These are phyloP conservation scores for Gastrolobium villosum DNA, from an alignment of 306 rosid genomes.

Conservation along the genomic window DNA sequence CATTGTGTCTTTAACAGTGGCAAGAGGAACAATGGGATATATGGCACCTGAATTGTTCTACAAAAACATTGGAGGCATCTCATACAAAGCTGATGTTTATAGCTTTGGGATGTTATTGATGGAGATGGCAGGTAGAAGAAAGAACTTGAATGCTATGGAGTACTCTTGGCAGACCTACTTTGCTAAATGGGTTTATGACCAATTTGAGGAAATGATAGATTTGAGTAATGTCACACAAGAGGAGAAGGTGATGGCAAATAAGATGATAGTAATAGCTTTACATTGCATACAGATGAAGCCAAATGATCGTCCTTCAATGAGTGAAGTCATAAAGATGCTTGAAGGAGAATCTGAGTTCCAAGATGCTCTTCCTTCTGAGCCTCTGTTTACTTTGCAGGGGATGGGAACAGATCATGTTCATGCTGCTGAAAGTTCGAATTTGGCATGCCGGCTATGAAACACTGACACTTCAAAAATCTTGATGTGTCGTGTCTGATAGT, in stretches of 20 bases:
- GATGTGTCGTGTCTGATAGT: too few relatives aligned
- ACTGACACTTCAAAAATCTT: too few relatives aligned
- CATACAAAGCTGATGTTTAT: constrained; percentile 20
- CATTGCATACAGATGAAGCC: constrained; percentile 40
- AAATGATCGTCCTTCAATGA: constrained; percentile 38
- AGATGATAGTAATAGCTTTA: neutral
- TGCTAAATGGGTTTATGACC: constrained; percentile 34
- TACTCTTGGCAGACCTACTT: constrained; percentile 36
- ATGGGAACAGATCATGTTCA: neutral
- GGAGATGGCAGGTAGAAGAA: constrained; percentile 33
- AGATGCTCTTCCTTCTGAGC: constrained; percentile 12
- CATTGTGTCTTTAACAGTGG: neutral
- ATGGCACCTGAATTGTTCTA: constrained; percentile 15
- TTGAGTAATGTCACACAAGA: constrained; percentile 19
- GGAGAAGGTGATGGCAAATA: constrained; percentile 33
- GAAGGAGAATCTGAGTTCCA: constrained; percentile 11
- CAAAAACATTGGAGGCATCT: constrained; percentile 15
- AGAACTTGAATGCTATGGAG: constrained; percentile 25
- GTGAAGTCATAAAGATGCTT: constrained; percentile 34
- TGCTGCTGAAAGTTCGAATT: neutral
- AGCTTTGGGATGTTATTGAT: constrained; percentile 24
- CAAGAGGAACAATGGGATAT: constrained; percentile 24
- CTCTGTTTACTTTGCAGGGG: neutral
- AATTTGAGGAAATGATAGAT: constrained; percentile 29
- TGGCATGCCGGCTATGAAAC: too few relatives aligned